These are phyloP conservation scores for Boletus pseudo-olivaceus DNA, from an alignment of 768 basidiomycete species.

Conservation along the genomic window DNA sequence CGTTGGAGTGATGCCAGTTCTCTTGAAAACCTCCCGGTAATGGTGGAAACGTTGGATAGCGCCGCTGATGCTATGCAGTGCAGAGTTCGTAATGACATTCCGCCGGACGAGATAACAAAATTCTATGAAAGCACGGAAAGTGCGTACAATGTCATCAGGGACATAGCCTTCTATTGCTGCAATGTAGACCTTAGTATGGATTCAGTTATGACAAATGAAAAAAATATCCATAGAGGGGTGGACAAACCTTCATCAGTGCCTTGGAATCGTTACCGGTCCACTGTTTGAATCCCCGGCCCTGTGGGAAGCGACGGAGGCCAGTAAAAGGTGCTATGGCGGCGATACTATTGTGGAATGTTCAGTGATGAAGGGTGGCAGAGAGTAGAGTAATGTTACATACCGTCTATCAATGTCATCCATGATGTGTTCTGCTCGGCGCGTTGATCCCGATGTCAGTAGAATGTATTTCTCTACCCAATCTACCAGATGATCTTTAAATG, in stretches of 20 bases:
- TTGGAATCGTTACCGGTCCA: slow-evolving; percentile 41
- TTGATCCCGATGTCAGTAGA: too few relatives aligned
- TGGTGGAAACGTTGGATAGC: slow-evolving; percentile 15
- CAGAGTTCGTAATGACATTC: background rate
- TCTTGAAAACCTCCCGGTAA: slow-evolving; percentile 18
- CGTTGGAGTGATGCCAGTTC: background rate
- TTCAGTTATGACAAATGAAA: background rate
- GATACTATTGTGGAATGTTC: slow-evolving; percentile 16
- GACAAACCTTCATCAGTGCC: slow-evolving; percentile 35
- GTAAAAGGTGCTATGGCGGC: slow-evolving; percentile 26
- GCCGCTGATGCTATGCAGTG: background rate
- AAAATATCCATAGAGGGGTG: background rate
- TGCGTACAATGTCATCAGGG: slow-evolving; percentile 8
- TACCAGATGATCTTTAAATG: too few relatives aligned
- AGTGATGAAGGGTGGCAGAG: too few relatives aligned
- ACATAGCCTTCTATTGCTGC: slow-evolving; percentile 27
- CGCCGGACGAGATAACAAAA: background rate
- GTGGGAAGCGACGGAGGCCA: slow-evolving; percentile 27
- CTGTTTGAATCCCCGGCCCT: slow-evolving; percentile 33
- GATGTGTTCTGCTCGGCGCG: too few relatives aligned
- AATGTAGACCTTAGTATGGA: slow-evolving; percentile 25
- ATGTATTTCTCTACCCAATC: too few relatives aligned
- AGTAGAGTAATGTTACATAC: too few relatives aligned
- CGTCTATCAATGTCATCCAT: too few relatives aligned
- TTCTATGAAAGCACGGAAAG: background rate